These are phyloP conservation scores for Vitis rupestris DNA, from an alignment of 164 flowering plant genomes.

Conservation along the genomic window DNA sequence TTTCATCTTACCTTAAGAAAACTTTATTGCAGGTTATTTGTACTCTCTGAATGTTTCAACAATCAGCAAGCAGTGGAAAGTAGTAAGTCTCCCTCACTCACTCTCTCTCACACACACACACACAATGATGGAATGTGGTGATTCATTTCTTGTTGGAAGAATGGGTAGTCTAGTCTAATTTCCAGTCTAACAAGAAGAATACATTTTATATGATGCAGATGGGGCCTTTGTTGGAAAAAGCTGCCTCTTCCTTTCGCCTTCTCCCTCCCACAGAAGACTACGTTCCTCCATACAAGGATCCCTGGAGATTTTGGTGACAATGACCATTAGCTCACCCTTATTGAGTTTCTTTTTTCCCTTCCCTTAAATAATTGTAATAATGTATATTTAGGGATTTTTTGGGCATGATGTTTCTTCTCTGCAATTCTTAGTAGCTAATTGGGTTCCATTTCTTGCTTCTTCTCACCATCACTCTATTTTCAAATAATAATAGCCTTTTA, in stretches of 20 bases:
- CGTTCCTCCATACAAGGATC: constrained; percentile 88
- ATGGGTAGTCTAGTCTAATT: background rate
- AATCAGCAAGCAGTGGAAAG: constrained; percentile 76
- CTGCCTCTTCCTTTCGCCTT: constrained; percentile 77
- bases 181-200: background rate
- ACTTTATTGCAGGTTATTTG: constrained; percentile 67
- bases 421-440: background rate
- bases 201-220: constrained; percentile 55
- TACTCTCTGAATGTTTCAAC: constrained; percentile 90
- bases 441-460: background rate
- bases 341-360: background rate
- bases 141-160: background rate
- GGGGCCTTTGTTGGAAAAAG: constrained; percentile 72
- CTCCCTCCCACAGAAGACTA: constrained; percentile 76
- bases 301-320: constrained; percentile 97
- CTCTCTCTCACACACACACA: background rate
- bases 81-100: constrained; percentile 38
- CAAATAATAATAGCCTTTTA: too few species aligned
- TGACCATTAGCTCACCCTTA: background rate
- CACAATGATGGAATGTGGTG: background rate
- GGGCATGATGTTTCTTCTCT: background rate
- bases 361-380: background rate
- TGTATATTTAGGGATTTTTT: background rate
- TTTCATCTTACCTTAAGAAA: background rate
- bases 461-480: too few species aligned